Conservation (phyloP, 2,329 filamentous ascomycete species). For the Fusarium albosuccineum region DNA sequence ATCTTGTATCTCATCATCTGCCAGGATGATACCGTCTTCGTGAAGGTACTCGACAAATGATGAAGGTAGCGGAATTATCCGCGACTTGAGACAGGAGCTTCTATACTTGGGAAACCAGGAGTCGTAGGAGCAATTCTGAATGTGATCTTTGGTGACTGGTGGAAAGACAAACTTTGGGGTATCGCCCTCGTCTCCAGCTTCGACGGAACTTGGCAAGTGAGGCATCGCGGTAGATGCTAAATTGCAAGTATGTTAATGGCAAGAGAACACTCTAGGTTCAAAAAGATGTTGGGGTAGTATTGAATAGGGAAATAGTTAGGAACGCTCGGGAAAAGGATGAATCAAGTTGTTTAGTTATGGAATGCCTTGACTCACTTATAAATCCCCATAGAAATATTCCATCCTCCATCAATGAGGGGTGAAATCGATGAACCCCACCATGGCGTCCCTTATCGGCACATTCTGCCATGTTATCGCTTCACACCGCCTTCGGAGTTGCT, state of each 20-base stretch:
- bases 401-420: conserved; percentile 39
- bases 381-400: conserved; percentile 35
- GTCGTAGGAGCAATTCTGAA: conserved; percentile 94
- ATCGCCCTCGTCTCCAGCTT: conserved; percentile 22
- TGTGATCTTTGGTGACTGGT: conserved; percentile 86
- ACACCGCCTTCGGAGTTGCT: conserved; percentile 18
- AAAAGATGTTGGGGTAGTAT: too few species aligned
- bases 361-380: conserved; percentile 39
- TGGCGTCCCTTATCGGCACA: conserved; percentile 26
- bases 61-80: conserved; percentile 80
- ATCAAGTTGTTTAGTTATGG: background rate
- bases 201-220: conserved; percentile 46
- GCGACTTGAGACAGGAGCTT: conserved; percentile 84
- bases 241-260: background rate
- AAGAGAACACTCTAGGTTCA: background rate
- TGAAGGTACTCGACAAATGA: conserved; percentile 88
- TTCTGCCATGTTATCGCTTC: conserved; percentile 19
- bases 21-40: conserved; percentile 92
- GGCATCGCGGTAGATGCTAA: conserved; percentile 47
- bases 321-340: background rate
- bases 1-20: conserved; percentile 70
- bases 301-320: too few species aligned
- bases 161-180: conserved; percentile 74
- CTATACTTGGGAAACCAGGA: conserved; percentile 91
- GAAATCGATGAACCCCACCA: conserved; percentile 8